Base-by-base conservation (phyloP, 2,329 filamentous ascomycete genomes). In the Ophiognomonia clavigignenti-juglandacearum region DNA sequence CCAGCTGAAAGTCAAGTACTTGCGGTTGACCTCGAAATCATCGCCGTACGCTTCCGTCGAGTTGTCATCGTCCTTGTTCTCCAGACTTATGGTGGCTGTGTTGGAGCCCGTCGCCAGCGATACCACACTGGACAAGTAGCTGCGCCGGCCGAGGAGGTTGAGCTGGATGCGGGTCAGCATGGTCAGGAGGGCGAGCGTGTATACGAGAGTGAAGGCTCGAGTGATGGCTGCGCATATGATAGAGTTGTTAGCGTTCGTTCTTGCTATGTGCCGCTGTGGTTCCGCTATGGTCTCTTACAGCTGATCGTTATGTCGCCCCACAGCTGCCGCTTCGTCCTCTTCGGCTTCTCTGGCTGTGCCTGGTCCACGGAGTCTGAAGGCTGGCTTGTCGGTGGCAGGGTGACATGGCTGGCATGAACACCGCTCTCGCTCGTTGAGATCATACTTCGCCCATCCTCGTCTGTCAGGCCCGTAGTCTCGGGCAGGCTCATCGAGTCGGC, bases 251-350 rank as follows among this genome's bases (percentile, higher is more conserved):
- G 47, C 18, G 39, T 32, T n/a, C 16, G n/a, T 13, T 16, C 14
- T n/a, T 16, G 31, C 16, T 8, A n/a, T 34, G 31, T 16, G n/a
- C 14, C 4, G n/a, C 5, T 18, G n/a, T 8, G 18, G 31, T 34
- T 7, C 31, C 10, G 22, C 20, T 9, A 23, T 18, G 3, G 16
- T 45, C 10, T 73, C 85, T 63, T 70, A 95, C 90, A 91, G 69
- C 85, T 90, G 57, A 97, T 96, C 61, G 95, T 96, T 66, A 98
- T 79, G 62, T 98, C 92, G 64, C 95, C 91, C 93, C 93, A 98
- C 37, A 98, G 74, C 70, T 97, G 91, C 41, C 88, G 81, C 76
- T 97, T 97, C 52, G 83, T 89, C 70, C 85, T 91, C 56, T 72
- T 74, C 22, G 69, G 56, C 64, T 82, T 88, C 50, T 77, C 75